Evolutionary conservation across 371 early-diverging fungal genomes (phyloP), one percentile per base, ranked within the genome.

Genomic region (Coemansia sp.): DNA sequence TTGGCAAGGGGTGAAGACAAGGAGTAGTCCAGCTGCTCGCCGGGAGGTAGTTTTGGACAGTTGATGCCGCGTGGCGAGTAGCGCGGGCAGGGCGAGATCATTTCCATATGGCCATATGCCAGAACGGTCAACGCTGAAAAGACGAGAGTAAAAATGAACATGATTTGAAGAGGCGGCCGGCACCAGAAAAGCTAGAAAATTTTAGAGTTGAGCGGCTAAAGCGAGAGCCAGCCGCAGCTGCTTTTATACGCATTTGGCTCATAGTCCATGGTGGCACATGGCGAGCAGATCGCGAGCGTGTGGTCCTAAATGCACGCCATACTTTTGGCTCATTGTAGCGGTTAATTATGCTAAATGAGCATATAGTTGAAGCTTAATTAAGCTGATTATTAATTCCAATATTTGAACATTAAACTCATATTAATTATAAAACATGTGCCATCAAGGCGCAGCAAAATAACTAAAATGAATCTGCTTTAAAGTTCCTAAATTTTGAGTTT

Each of bases 31-130:
- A 66, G 41, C 11, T 40, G 41, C 29, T 46, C 39, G 3, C 79
- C 79, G 1, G 53, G 6, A 0, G 80, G 80, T 1, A 65, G 23
- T 3, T 72, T 24, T 4, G 78, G 79, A 40, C 80, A 80, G 39
- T 68, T 36, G 7, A 28, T 15, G 11, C 73, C 70, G 23, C 8
- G 19, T 4, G 76, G 44, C 1, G 58, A 44, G 64, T 70, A 72
- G 46, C 79, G 67, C 0, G 79, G 70, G 15, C 80, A 80, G 0
- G 80, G 80, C 1, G 55, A 61, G 6, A 60, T 60, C 63, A 80
- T 66, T 12, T 54, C 55, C 63, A 79, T 32, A 52, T 80, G 80
- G 0, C 70, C 73, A 9, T 21, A 4, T 0, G 26, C 71, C 3
- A 36, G 8, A 2, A 61, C 51, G 15, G 46, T 59, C 0, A 67